phyloP scores from a whole-genome alignment of 495 filamentous ascomycete genomes.

The Usnea hakonensis region DNA sequence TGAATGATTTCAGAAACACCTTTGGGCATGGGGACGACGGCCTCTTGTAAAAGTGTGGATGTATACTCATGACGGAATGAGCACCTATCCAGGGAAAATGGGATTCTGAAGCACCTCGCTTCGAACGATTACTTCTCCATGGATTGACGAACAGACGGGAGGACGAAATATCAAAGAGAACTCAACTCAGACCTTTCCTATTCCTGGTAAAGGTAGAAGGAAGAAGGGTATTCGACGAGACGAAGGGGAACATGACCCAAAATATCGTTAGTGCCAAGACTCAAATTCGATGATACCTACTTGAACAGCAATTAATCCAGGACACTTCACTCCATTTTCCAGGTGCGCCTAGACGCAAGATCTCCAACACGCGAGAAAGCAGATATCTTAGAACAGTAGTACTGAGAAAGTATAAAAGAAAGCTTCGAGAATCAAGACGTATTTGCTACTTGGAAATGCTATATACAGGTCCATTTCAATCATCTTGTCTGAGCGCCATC shows the following conservation, averaged over 20 bases:
- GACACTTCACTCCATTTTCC: background rate
- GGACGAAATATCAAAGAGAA: background rate
- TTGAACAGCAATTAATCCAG: background rate
- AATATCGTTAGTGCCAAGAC: background rate
- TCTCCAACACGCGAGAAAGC: background rate
- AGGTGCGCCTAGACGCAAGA: background rate
- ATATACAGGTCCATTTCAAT: background rate
- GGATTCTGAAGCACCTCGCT: background rate
- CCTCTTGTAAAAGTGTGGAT: background rate
- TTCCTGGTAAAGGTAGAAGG: background rate
- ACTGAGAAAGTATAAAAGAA: background rate
- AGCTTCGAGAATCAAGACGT: background rate
- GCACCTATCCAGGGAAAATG: background rate
- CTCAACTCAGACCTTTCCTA: background rate
- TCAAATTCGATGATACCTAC: no score
- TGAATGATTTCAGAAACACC: slow-evolving; percentile 11
- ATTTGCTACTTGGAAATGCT: slow-evolving; percentile 2
- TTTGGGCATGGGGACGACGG: background rate
- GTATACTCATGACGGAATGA: background rate
- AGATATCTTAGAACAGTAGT: background rate
- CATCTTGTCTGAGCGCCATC: background rate
- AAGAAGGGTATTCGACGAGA: background rate
- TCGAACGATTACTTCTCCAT: background rate
- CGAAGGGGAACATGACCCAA: background rate
- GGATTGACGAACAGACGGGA: background rate